These are phyloP conservation scores for Tardiomyces depauwii DNA, from an alignment of 1,139 yeast species.

Conservation along the genomic window DNA sequence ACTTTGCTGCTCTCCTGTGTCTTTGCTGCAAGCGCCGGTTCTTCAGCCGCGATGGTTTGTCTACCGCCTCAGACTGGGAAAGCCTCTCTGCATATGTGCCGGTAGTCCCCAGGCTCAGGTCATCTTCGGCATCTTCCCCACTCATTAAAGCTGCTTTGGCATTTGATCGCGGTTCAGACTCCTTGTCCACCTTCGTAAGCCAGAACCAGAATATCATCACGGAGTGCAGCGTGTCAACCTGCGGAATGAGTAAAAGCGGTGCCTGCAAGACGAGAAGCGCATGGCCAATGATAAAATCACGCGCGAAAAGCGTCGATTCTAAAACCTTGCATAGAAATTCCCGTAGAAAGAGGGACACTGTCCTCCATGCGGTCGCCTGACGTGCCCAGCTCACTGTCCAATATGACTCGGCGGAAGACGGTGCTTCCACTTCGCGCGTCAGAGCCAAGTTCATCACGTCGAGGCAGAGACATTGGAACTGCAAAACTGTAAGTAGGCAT, in stretches of 20 bases:
- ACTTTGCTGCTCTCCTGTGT: slow-evolving; percentile 28
- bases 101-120: no score
- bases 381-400: slow-evolving; percentile 76
- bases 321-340: slow-evolving; percentile 57
- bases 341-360: slow-evolving; percentile 54
- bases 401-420: slow-evolving; percentile 58
- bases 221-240: slow-evolving; percentile 67
- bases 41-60: slow-evolving; percentile 30
- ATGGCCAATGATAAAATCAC: slow-evolving; percentile 65
- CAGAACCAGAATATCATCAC: slow-evolving; percentile 70
- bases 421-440: slow-evolving; percentile 47
- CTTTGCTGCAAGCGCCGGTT: slow-evolving; percentile 27
- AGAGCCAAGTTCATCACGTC: slow-evolving; percentile 35
- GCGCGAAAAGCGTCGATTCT: slow-evolving; percentile 59
- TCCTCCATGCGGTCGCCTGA: slow-evolving; percentile 47
- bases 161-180: slow-evolving; percentile 1
- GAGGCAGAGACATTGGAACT: slow-evolving; percentile 44
- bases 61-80: no score
- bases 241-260: slow-evolving; percentile 59
- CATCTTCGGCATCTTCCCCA: no score
- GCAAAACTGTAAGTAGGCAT: slow-evolving; percentile 45
- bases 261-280: slow-evolving; percentile 44
- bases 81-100: no score
- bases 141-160: no score
- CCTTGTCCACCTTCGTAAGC: slow-evolving; percentile 38